These are phyloP conservation scores for Podaxis rugospora DNA, from an alignment of 768 basidiomycete genomes.

Conservation along the genomic window DNA sequence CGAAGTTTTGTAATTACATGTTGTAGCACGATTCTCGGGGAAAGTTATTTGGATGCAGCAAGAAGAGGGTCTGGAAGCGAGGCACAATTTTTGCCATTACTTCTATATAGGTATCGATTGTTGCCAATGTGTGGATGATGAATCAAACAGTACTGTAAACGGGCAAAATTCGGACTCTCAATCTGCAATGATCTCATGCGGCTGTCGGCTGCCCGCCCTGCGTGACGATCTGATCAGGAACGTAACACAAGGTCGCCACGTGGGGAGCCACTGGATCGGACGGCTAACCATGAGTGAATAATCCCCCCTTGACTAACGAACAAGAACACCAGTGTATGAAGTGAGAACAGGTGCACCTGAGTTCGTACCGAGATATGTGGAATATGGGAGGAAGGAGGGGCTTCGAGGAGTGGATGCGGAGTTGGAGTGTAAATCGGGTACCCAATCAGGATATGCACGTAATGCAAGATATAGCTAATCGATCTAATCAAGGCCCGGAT, in stretches of 20 bases:
- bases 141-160: neutral
- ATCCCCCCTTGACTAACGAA: neutral
- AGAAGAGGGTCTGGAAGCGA: neutral
- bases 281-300: neutral
- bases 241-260: conserved; percentile 10
- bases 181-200: conserved; percentile 10
- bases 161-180: conserved; percentile 7
- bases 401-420: conserved; percentile 3
- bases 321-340: neutral
- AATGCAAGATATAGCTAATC: conserved; percentile 8
- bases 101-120: neutral
- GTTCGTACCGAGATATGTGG: neutral
- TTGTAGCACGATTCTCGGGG: neutral
- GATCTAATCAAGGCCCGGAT: conserved; percentile 8
- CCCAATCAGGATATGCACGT: conserved; percentile 11
- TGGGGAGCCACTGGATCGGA: conserved; percentile 5
- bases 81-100: neutral
- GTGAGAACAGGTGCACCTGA: neutral
- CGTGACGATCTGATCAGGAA: conserved; percentile 14
- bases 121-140: neutral
- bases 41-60: neutral
- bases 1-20: neutral
- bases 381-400: neutral
- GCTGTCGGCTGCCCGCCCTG: neutral
- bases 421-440: conserved; percentile 12